A percentile compares a stretch with the other conserved stretches of the same genome.
phyloP scores from a whole-genome alignment of 2,329 filamentous ascomycete species.

The Coniochaeta hoffmannii region DNA sequence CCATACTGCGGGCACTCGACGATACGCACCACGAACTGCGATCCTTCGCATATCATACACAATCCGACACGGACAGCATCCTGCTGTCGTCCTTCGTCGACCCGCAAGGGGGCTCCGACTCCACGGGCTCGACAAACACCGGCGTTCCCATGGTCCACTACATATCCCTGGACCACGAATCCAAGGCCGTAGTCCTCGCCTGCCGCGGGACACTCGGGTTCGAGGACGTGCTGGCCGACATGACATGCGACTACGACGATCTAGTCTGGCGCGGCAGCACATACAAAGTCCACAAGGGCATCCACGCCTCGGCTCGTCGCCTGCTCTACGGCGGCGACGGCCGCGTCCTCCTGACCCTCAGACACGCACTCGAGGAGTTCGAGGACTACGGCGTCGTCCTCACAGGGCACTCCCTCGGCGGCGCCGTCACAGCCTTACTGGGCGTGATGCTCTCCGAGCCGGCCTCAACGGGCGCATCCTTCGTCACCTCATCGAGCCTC shows the following conservation, averaged over 20 bases:
- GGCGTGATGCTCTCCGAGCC: slow-evolving; percentile 66
- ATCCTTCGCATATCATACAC: slow-evolving; percentile 57
- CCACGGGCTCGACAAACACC: slow-evolving; percentile 55
- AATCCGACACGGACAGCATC: slow-evolving; percentile 48
- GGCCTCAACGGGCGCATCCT: slow-evolving; percentile 44
- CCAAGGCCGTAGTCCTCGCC: slow-evolving; percentile 64
- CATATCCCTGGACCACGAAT: slow-evolving; percentile 63
- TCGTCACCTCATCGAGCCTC: slow-evolving; percentile 51
- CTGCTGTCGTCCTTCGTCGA: slow-evolving; percentile 66
- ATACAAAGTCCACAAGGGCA: slow-evolving; percentile 68
- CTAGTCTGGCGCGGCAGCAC: slow-evolving; percentile 53
- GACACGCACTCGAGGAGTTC: slow-evolving; percentile 58
- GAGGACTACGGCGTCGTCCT: slow-evolving; percentile 63
- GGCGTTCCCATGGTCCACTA: slow-evolving; percentile 68
- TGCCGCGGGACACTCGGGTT: slow-evolving; percentile 67
- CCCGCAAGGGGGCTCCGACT: slow-evolving; percentile 58
- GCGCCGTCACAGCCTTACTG: slow-evolving; percentile 61
- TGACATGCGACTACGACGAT: slow-evolving; percentile 67
- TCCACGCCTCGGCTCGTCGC: slow-evolving; percentile 62
- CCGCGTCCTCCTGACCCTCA: slow-evolving; percentile 57
- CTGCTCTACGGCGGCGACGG: slow-evolving; percentile 62
- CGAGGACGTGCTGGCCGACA: slow-evolving; percentile 65
- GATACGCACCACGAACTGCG: slow-evolving; percentile 53
- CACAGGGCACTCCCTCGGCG: slow-evolving; percentile 63
- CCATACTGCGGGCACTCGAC: slow-evolving; percentile 32